These are phyloP conservation scores for Saturnispora dispora DNA, from an alignment of 805 yeast genomes.

Conservation along the genomic window DNA sequence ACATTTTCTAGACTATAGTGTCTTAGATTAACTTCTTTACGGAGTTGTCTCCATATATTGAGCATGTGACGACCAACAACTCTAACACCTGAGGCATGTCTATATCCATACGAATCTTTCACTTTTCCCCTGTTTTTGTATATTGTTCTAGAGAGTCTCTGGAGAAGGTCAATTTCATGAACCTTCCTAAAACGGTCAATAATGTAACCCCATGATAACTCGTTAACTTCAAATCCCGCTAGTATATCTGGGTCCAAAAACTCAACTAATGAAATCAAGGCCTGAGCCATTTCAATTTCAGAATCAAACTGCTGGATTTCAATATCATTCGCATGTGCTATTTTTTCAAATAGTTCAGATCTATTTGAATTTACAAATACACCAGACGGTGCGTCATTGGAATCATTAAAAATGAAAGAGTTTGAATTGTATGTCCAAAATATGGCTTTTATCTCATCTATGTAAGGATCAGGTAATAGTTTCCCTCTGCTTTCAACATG, in stretches of 20 bases:
- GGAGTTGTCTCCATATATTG: conserved; percentile 74
- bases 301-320: conserved; percentile 34
- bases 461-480: conserved; percentile 53
- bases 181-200: conserved; percentile 48
- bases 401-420: conserved; percentile 25
- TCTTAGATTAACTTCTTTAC: conserved; percentile 52
- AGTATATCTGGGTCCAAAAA: conserved; percentile 79
- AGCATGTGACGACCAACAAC: conserved; percentile 77
- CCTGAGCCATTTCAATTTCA: conserved; percentile 54
- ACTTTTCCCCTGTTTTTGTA: conserved; percentile 40
- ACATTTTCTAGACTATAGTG: conserved; percentile 74
- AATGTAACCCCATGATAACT: conserved; percentile 83
- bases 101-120: conserved; percentile 72
- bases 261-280: conserved; percentile 46
- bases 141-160: conserved; percentile 52
- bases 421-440: conserved; percentile 55
- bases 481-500: conserved; percentile 49
- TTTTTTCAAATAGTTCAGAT: not conserved
- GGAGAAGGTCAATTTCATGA: conserved; percentile 45
- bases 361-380: conserved; percentile 18
- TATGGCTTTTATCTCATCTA: conserved; percentile 50
- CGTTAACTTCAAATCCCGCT: conserved; percentile 76
- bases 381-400: conserved; percentile 29
- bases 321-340: not conserved
- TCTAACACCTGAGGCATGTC: conserved; percentile 60